Evolutionary conservation across 2,329 filamentous ascomycete genomes (phyloP), one percentile per base, ranked within the genome.

Genomic region (Hymenoscyphus linearis): DNA sequence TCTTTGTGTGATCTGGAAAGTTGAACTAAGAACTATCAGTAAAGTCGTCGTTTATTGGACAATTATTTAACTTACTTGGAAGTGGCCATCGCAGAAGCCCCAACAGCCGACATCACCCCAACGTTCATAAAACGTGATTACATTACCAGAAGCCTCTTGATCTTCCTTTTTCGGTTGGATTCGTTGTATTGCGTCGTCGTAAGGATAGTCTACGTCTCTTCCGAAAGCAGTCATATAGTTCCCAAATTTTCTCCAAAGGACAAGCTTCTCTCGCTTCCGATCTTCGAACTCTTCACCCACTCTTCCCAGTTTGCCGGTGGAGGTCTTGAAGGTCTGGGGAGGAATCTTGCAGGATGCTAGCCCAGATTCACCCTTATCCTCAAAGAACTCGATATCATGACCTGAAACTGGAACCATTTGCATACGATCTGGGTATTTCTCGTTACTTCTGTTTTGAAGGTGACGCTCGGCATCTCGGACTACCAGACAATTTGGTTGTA

Each of bases 1-100:
- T 83, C 76, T 95, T 95, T 62, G 90, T 93, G 73, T 95, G 90
- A 68, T 95, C 90, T 2, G 90, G 90, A 74, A 95, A 95, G 76
- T 95, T 93, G 76, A 93, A 90, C 83, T 91, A 66, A 27, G 62
- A 34, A 35, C 22, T 35, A 52, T 72, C 62, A 71, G 59, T 44
- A 62, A 55, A 47, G 26, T 36, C 14, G 35, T 18, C 58, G 47
- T 44, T 54, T 31, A 55, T 10, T 6, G 34, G 47, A 35, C 18
- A 52, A 34, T 22, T 55, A 4, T 27, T 6, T 16, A 62, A 67
- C 76, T 67, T 77, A 87, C 85, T 79, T 90, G 89, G 66, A 93
- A 81, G 69, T 90, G 89, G 2, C 90, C 90, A 71, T 93, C 89
- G 60, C 83, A 84, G 69, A 93, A 93, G 56, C 86, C 85, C 89